Evolutionary conservation across 352 stramenopile genomes (phyloP), one percentile per base, ranked within the genome.

Genomic region (Pythium plurisporium): DNA sequence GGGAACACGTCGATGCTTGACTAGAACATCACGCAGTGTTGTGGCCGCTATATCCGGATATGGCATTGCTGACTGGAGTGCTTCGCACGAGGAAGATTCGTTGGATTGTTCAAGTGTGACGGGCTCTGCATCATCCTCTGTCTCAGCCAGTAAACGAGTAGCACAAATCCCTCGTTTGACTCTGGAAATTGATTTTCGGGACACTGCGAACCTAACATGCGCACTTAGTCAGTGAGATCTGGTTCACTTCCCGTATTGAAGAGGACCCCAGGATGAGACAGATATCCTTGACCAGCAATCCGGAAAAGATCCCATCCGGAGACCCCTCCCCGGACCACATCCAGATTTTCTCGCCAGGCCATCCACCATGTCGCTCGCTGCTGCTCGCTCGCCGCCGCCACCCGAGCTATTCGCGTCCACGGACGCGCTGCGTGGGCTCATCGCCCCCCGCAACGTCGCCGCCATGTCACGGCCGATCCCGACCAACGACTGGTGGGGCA

Each of bases 401-500:
- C 65, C 2, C 43, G 50, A 54, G 33, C 33, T 81, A 41, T 88
- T 88, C 60, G 62, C 42, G 12, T 74, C 62, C 31, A 82, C 76
- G 3, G 72, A 78, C 12, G 78, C 67, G 29, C 57, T 90, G 27
- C 47, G 73, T 41, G 55, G 61, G 47, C 76, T 90, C 64, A 76
- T 83, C 49, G 59, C 62, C 10, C 80, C 80, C 30, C 68, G 64
- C 47, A 80, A 78, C 61, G 38, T 88, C 37, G 54, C 62, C 17
- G 50, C 55, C 9, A n/a, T n/a, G n/a, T n/a, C n/a, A n/a, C n/a
- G n/a, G 55, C 43, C 80, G 1, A 86, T 93, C 40, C 82, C 82
- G 22, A 93, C 82, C 30, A 93, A 93, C 33, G 64, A 63, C 2
- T 93, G 82, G 82, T 93, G 82, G 82, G 80, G 73, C n/a, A 93